These are phyloP conservation scores for Tolypocladium ophioglossoides DNA, from an alignment of 2,329 filamentous ascomycete species.

Conservation along the genomic window DNA sequence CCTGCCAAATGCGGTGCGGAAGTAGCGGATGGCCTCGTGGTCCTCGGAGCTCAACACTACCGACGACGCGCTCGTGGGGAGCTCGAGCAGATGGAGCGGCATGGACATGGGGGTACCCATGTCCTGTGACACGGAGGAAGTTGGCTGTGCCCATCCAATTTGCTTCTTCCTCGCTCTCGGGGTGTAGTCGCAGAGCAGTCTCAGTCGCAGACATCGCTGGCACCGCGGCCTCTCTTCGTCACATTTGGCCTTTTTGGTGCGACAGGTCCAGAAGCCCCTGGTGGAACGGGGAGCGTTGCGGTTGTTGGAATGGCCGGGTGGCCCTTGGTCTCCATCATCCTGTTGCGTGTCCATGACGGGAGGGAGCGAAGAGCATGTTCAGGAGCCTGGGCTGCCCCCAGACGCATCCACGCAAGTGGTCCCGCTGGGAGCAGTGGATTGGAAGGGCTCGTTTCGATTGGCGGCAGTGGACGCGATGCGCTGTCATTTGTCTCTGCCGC, in stretches of 20 bases:
- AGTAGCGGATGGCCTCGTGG: slow-evolving; percentile 24
- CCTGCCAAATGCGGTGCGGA: slow-evolving; percentile 22
- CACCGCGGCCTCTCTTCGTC: not conserved
- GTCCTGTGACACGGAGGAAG: not conserved
- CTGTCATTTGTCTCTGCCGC: not conserved
- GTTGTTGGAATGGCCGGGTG: not conserved
- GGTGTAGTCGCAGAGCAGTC: not conserved
- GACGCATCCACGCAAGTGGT: no score
- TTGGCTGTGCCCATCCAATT: not conserved
- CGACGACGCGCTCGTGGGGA: slow-evolving; percentile 8
- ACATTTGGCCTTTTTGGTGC: not conserved
- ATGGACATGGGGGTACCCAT: not conserved
- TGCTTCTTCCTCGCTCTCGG: not conserved
- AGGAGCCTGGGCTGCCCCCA: no score
- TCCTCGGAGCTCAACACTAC: slow-evolving; percentile 17
- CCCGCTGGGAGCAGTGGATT: not conserved
- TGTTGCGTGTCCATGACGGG: not conserved
- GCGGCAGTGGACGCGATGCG: not conserved
- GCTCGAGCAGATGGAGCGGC: not conserved
- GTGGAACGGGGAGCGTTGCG: not conserved
- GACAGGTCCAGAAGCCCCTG: not conserved
- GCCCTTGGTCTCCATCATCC: not conserved
- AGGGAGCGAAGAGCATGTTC: not conserved
- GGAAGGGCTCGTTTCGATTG: not conserved
- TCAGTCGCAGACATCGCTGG: not conserved